Evolutionary conservation across 768 basidiomycete genomes (phyloP).

Genomic region (Pleurotus salmoneostramineus): DNA sequence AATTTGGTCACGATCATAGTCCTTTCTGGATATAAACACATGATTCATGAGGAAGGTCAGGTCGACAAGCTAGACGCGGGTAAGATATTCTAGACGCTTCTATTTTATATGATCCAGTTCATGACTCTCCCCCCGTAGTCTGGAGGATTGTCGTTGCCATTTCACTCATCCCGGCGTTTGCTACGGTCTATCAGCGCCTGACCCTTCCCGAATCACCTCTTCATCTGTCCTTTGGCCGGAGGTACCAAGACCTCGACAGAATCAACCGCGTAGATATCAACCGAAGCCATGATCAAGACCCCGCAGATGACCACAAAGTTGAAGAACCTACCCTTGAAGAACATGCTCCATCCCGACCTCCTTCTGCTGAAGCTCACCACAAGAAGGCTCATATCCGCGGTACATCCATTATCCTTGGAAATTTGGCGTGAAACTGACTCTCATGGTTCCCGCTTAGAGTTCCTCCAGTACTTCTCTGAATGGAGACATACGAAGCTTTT

Average conservation of each 20-base stretch:
- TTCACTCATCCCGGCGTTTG: conserved; percentile 72
- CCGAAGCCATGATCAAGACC: conserved; percentile 23
- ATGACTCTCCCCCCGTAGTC: conserved; percentile 24
- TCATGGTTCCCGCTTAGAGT: conserved; percentile 35
- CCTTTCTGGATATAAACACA: conserved; percentile 55
- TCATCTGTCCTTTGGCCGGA: not conserved
- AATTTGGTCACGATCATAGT: conserved; percentile 61
- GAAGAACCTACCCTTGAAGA: not conserved
- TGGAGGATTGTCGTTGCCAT: conserved; percentile 75
- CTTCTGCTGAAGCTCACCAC: conserved; percentile 1
- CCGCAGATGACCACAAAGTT: not conserved
- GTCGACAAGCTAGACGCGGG: conserved; percentile 68
- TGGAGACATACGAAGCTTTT: conserved; percentile 67
- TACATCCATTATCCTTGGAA: conserved; percentile 14
- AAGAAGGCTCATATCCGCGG: conserved; percentile 45
- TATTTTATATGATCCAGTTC: not conserved
- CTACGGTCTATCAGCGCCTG: conserved; percentile 71
- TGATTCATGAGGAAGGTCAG: conserved; percentile 56
- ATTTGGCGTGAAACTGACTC: not conserved
- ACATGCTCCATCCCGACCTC: conserved; percentile 11
- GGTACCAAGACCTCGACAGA: conserved; percentile 42
- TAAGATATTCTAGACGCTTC: conserved; percentile 21
- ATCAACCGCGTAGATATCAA: conserved; percentile 20
- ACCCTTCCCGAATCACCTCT: conserved; percentile 65
- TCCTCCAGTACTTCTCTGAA: conserved; percentile 62